Percentiles rank a stretch among this genome's conserved stretches.
phyloP scores from a whole-genome alignment of 1,284 basidiomycete species.

The Fomes fomentarius region DNA sequence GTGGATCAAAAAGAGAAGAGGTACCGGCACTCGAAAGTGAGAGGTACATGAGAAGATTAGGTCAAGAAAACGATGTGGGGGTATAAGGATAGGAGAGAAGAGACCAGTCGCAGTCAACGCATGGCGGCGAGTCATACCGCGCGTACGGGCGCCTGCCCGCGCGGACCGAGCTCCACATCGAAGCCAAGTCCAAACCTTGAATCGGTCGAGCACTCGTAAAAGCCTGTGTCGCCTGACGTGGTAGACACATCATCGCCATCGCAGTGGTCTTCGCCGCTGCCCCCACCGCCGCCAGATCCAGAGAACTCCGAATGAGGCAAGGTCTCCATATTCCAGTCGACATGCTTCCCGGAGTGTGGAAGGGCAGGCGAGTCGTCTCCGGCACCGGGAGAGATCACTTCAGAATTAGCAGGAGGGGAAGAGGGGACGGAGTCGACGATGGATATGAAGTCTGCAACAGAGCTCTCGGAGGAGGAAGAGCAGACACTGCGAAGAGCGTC shows the following conservation, averaged over 20 bases:
- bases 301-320: neutral
- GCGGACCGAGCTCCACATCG: too few species aligned
- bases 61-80: too few species aligned
- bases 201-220: neutral
- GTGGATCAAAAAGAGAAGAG: too few species aligned
- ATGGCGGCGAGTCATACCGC: too few species aligned
- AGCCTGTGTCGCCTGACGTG: neutral
- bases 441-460: neutral
- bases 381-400: neutral
- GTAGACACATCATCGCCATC: neutral
- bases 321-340: neutral
- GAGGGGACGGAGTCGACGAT: neutral
- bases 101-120: too few species aligned
- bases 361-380: neutral
- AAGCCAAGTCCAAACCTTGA: neutral
- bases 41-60: too few species aligned
- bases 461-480: neutral
- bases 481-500: too few species aligned
- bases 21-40: too few species aligned
- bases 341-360: neutral
- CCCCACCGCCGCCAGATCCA: neutral
- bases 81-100: too few species aligned
- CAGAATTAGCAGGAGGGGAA: neutral
- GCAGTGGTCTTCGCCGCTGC: neutral
- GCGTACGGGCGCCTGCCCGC: too few species aligned